A percentile compares a stretch with the other conserved stretches of the same genome.
These are phyloP conservation scores for Aspergillus aculeatus DNA, from an alignment of 2,329 filamentous ascomycete species.

Conservation along the genomic window DNA sequence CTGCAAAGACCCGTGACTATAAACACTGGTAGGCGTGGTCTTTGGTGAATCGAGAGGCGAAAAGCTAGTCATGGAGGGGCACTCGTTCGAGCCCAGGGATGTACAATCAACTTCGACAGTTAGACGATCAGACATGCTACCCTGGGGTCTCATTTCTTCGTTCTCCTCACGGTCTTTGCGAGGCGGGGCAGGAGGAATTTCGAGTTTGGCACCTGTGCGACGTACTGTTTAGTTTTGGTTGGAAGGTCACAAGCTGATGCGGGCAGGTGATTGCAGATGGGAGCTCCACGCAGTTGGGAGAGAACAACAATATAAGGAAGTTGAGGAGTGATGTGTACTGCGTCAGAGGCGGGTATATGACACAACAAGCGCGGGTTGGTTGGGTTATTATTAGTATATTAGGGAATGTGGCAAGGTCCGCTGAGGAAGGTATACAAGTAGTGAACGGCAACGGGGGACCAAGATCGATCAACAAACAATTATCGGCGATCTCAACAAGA, in stretches of 20 bases:
- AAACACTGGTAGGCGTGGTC: constrained; percentile 40
- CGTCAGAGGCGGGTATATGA: constrained; percentile 7
- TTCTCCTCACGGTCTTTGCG: constrained; percentile 29
- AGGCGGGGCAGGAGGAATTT: constrained; percentile 25
- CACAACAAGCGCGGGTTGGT: constrained; percentile 1
- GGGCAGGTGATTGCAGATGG: neutral
- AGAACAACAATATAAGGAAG: constrained; percentile 10
- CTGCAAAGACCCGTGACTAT: constrained; percentile 38
- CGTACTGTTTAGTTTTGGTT: constrained; percentile 22
- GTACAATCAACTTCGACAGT: constrained; percentile 41
- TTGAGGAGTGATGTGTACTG: neutral
- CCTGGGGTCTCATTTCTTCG: constrained; percentile 41
- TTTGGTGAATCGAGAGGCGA: constrained; percentile 42
- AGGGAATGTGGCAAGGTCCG: constrained; percentile 11
- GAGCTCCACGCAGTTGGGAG: neutral
- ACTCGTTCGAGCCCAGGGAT: constrained; percentile 40
- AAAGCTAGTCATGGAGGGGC: constrained; percentile 42
- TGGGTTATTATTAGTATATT: constrained; percentile 1
- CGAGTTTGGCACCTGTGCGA: constrained; percentile 31
- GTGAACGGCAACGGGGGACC: neutral
- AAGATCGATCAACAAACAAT: neutral
- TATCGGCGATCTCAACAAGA: neutral
- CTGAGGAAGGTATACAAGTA: constrained; percentile 5
- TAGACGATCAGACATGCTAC: constrained; percentile 38
- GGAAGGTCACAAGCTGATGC: constrained; percentile 1